These are phyloP conservation scores for Salix exigua DNA, from an alignment of 345 rosid genomes.

Conservation along the genomic window DNA sequence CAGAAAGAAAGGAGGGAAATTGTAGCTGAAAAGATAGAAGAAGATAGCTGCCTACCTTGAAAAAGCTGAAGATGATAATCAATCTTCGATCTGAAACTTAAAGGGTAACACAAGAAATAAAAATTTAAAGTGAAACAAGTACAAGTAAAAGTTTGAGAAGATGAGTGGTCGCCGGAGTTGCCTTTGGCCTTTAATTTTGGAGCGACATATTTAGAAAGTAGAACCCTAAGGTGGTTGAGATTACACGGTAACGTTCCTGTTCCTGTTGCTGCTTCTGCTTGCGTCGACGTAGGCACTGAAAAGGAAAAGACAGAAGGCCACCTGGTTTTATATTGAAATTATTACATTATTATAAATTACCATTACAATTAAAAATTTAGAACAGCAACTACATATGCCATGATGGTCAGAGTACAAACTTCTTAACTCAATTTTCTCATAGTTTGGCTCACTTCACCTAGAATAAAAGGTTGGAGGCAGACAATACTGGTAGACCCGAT, in stretches of 20 bases:
- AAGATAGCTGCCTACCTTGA: neutral
- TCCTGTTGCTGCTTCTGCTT: neutral
- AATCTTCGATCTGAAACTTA: neutral
- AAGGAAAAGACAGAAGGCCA: neutral
- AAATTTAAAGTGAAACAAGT: neutral
- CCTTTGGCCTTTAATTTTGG: neutral
- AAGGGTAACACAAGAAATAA: neutral
- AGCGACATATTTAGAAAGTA: neutral
- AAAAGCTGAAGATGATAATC: neutral
- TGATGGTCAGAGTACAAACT: no score
- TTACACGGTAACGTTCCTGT: neutral
- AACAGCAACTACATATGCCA: no score
- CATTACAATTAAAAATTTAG: no score
- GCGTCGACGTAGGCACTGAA: neutral
- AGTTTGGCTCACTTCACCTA: no score
- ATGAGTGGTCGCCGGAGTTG: neutral
- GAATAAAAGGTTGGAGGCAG: no score
- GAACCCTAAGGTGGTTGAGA: neutral
- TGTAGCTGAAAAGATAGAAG: neutral
- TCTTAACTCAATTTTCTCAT: no score
- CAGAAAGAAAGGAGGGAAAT: no score
- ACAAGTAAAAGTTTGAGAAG: neutral
- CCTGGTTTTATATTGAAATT: neutral
- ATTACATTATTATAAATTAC: no score
- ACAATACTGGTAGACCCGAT: rapidly evolving